Evolutionary conservation across 139 green algal species (phyloP).

Genomic region (Micractinium sp.): DNA sequence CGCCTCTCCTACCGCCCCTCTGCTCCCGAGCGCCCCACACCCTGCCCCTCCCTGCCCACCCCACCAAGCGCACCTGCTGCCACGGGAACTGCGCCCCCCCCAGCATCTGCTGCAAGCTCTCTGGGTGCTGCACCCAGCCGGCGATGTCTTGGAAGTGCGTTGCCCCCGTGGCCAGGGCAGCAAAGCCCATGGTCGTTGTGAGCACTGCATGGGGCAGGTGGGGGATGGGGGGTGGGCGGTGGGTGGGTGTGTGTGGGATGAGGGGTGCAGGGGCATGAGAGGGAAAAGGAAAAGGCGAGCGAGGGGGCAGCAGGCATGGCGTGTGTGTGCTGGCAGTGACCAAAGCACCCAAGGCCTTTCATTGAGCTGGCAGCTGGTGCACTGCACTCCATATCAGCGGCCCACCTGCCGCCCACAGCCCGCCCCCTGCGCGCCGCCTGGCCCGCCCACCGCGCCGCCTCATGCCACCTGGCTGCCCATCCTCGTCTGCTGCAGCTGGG

Average conservation of each 20-base stretch:
- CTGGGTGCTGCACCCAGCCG: constrained; percentile 9
- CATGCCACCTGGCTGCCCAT: no score
- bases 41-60: not conserved
- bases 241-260: not conserved
- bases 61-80: constrained; percentile 12
- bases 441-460: not conserved
- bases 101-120: not conserved
- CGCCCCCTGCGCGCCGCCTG: not conserved
- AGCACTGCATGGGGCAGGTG: constrained; percentile 35
- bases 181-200: constrained; percentile 42
- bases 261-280: no score
- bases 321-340: not conserved
- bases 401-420: no score
- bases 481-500: no score
- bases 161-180: constrained; percentile 8
- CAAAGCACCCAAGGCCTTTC: no score
- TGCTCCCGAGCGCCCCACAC: no score
- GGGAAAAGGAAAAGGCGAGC: not conserved
- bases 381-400: no score
- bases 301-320: not conserved
- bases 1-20: no score
- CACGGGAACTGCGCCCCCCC: constrained; percentile 38
- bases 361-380: no score
- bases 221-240: not conserved
- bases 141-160: constrained; percentile 29